phyloP scores from a whole-genome alignment of 2,329 filamentous ascomycete genomes.

The Polychaeton citri region DNA sequence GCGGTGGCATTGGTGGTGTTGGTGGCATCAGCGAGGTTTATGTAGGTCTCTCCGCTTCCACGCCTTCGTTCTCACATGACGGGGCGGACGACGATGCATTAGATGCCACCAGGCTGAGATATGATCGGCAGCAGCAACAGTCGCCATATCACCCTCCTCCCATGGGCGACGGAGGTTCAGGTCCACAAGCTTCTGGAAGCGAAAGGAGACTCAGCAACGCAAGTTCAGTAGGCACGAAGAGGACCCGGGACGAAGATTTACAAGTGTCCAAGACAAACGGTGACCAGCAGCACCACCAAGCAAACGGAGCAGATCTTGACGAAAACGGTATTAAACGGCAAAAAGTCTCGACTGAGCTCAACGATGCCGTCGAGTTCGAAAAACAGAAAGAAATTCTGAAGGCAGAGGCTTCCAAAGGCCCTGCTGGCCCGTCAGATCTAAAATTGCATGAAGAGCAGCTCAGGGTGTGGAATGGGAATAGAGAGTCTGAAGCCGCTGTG shows the following conservation, averaged over 20 bases:
- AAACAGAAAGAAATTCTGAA: background rate
- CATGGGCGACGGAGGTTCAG: conserved; percentile 5
- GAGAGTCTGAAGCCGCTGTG: conserved; percentile 11
- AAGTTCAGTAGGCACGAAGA: conserved; percentile 17
- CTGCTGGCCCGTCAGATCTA: conserved; percentile 6
- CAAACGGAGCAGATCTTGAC: conserved; percentile 10
- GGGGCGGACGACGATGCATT: conserved; percentile 13
- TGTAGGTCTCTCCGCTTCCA: conserved; percentile 31
- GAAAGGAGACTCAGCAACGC: conserved; percentile 18
- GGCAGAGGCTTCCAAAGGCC: conserved; percentile 5
- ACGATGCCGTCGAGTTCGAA: conserved; percentile 3
- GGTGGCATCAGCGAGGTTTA: conserved; percentile 24
- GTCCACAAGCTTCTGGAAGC: conserved; percentile 9
- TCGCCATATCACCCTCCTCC: conserved; percentile 9
- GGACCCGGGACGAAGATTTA: conserved; percentile 14
- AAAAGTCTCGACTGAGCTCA: conserved; percentile 3
- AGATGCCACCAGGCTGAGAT: conserved; percentile 20
- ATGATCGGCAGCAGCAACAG: conserved; percentile 8
- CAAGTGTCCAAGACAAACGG: conserved; percentile 9
- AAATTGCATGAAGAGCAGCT: conserved; percentile 16
- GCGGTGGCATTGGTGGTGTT: conserved; percentile 11
- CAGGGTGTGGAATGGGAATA: conserved; percentile 15
- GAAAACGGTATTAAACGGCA: conserved; percentile 4
- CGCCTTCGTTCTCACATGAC: conserved; percentile 25
- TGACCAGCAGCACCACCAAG: conserved; percentile 9